These are phyloP conservation scores for Wickerhamomyces hampshirensis DNA, from an alignment of 805 yeast genomes.

Conservation along the genomic window DNA sequence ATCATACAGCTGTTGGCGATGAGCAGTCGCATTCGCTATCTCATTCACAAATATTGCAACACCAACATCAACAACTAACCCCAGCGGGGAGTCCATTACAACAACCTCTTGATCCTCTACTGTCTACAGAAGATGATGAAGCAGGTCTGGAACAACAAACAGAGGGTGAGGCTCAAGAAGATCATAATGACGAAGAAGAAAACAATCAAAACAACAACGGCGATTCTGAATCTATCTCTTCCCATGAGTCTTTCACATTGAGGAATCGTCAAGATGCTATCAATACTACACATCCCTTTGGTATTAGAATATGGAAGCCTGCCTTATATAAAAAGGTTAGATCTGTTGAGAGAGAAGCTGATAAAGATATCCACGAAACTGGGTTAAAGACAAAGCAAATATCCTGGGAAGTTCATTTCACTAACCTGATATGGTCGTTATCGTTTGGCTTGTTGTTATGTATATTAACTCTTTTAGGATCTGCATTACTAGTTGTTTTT, in stretches of 20 bases:
- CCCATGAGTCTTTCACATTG: conserved; percentile 80
- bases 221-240: conserved; percentile 38
- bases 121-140: conserved; percentile 1
- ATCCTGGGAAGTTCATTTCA: conserved; percentile 55
- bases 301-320: conserved; percentile 98
- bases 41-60: background rate
- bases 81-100: conserved; percentile 4
- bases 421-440: conserved; percentile 69
- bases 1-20: conserved; percentile 4
- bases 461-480: conserved; percentile 43
- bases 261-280: conserved; percentile 95
- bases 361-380: conserved; percentile 86
- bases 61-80: conserved; percentile 6
- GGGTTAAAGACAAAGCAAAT: conserved; percentile 37
- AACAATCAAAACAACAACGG: conserved; percentile 19
- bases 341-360: conserved; percentile 88
- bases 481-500: conserved; percentile 40
- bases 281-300: conserved; percentile 95
- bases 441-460: conserved; percentile 67
- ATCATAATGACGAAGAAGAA: conserved; percentile 3
- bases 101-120: background rate
- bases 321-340: conserved; percentile 90
- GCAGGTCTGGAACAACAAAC: conserved; percentile 4
- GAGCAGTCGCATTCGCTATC: background rate
- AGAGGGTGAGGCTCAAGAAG: conserved; percentile 4